Base-by-base conservation (phyloP, 2,329 filamentous ascomycete genomes). In the Canariomyces notabilis region DNA sequence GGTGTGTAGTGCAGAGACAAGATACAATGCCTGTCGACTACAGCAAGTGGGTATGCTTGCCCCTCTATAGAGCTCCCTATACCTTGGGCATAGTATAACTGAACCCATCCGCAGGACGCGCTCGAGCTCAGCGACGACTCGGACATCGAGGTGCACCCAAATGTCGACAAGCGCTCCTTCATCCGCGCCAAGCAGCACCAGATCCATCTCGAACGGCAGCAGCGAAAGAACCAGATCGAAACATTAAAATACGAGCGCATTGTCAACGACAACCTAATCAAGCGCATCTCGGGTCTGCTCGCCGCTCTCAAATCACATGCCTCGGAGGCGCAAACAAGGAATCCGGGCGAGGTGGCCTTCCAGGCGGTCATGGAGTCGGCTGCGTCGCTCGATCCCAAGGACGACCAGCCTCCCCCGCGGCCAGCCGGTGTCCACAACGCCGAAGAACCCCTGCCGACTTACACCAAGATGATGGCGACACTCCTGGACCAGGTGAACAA, bases 391-490 rank as follows among this genome's bases (percentile, higher is more conserved):
- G 79, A 85, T 53, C 76, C 82, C 37, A 79, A 84, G 48, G 87
- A 94, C 59, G 81, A 89, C 62, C 80, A 80, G 51, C 87, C 89
- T 3, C 83, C 86, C 7, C 75, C 79, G 40, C 75, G 86, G 19
- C 90, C 90, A 2, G 83, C 83, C 55, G 89, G 87, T 37, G 85
- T 96, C 21, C 85, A 94, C 61, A 75, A 77, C 34, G 76, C 88
- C 44, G 82, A 85, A 57, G 79, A 85, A 64, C 82, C 76, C 60
- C 80, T 87, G 58, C 88, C 87, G 1, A 85, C 83, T 12, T 98
- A 95, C 63, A 93, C 89, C 32, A 89, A 94, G 73, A 98, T 98
- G 93, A 90, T 98, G 85, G 87, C 87, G n/a, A 82, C 84, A n/a
- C 68, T 98, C 59, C 78, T 97, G 16, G 93, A 98, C 60, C 87